These are phyloP conservation scores for Talaromyces sp. DNA, from an alignment of 2,329 filamentous ascomycete species.

Conservation along the genomic window DNA sequence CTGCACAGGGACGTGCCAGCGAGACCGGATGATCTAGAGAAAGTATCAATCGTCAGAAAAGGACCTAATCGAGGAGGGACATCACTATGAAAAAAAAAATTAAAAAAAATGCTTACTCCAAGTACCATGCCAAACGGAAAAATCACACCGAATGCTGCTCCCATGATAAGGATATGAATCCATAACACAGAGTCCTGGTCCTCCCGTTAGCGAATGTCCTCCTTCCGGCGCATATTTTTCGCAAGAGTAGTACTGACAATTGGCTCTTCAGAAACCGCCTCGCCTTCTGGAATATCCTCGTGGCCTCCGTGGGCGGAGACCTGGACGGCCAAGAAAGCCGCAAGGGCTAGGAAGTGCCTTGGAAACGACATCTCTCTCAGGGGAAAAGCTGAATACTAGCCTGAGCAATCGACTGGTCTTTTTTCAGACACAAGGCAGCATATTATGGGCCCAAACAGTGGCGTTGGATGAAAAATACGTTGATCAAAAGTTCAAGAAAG, in stretches of 20 bases:
- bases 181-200: constrained; percentile 74
- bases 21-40: constrained; percentile 72
- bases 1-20: constrained; percentile 93
- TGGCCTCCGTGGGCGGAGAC: constrained; percentile 51
- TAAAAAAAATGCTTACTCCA: constrained; percentile 54
- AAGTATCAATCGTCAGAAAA: neutral
- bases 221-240: constrained; percentile 9
- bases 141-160: constrained; percentile 80
- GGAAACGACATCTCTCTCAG: constrained; percentile 4
- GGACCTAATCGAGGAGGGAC: constrained; percentile 6
- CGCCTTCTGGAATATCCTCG: constrained; percentile 61
- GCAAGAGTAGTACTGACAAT: constrained; percentile 52
- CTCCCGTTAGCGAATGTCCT: constrained; percentile 4
- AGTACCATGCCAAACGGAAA: constrained; percentile 95
- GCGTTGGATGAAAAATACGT: too few relatives aligned
- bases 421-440: neutral
- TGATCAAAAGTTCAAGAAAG: neutral
- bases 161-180: constrained; percentile 88
- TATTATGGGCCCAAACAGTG: neutral
- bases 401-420: neutral
- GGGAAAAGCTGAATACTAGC: too few relatives aligned
- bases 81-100: neutral
- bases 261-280: constrained; percentile 66
- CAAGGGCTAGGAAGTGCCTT: constrained; percentile 15
- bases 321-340: constrained; percentile 24